A percentile compares a stretch with the other conserved stretches of the same genome.
Evolutionary conservation across 108 stramenopile genomes (phyloP).

Genomic region (Skeletonema marinoi): DNA sequence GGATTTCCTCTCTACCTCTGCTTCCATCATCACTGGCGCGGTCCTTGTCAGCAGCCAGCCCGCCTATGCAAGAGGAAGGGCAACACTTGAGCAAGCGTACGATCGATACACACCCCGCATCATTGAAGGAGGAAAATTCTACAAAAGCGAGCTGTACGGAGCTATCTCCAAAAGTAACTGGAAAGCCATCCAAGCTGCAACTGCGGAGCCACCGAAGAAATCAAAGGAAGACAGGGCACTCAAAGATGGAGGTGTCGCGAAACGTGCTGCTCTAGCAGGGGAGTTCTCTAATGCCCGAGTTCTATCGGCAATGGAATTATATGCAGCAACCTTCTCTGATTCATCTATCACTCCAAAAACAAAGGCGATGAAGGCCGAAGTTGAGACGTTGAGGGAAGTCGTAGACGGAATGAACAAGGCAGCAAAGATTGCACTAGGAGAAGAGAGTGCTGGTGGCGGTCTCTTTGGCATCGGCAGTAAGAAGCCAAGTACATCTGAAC

Average conservation of each 20-base stretch:
- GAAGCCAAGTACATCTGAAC: conserved; percentile 53
- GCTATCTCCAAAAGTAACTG: conserved; percentile 69
- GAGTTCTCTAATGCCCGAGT: conserved; percentile 79
- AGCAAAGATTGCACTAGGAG: conserved; percentile 62
- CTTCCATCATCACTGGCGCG: conserved; percentile 5
- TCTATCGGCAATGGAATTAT: conserved; percentile 64
- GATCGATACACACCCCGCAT: conserved; percentile 82
- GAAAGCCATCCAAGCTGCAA: conserved; percentile 58
- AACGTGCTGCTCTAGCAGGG: conserved; percentile 79
- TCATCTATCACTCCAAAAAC: conserved; percentile 75
- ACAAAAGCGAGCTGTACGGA: conserved; percentile 50
- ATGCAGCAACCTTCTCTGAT: conserved; percentile 81
- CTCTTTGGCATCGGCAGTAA: conserved; percentile 71
- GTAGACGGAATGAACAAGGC: conserved; percentile 61
- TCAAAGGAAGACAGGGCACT: conserved; percentile 73
- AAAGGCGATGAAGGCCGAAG: conserved; percentile 72
- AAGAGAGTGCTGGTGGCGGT: conserved; percentile 66
- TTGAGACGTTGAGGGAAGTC: conserved; percentile 55
- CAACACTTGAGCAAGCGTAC: conserved; percentile 75
- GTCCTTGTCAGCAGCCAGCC: conserved; percentile 22
- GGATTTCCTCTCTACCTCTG: conserved; percentile 25
- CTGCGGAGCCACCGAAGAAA: conserved; percentile 74
- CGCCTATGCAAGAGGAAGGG: conserved; percentile 68
- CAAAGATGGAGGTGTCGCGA: conserved; percentile 71
- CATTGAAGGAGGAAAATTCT: conserved; percentile 75